Evolutionary conservation across 179 eudicot species (phyloP), one percentile per base, ranked within the genome.

Genomic region (Silene noctiflora): DNA sequence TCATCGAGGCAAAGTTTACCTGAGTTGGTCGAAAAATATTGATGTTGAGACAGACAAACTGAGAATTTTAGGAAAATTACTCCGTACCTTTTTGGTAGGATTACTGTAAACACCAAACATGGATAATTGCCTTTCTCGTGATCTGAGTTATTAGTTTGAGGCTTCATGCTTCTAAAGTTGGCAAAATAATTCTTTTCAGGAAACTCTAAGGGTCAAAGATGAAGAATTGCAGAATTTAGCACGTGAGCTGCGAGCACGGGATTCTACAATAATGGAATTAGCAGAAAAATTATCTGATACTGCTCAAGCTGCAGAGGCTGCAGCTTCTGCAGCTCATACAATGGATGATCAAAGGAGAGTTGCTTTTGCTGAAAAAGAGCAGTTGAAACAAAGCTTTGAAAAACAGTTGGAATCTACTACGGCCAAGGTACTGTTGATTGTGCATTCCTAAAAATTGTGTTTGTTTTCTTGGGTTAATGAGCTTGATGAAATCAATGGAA

Each of bases 281-380:
- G 93, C 94, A 14, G 99, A 89, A 68, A 93, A 88, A 76, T 87
- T 95, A 70, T 81, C 96, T 77, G 98, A 91, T 79, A 95, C 99
- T 70, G 99, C 99, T 75, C 96, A 88, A 77, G 99, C 99, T 67
- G 98, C 98, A 31, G 92, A 86, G 79, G 88, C 92, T 70, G 99
- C 99, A 42, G 99, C 99, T 65, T 87, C 92, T 83, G 99, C 99
- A 72, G 99, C 99, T 89, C 92, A 89, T 85, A 88, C 88, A 25
- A 93, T 95, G 97, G 96, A 93, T 76, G 89, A 90, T 79, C 98
- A 95, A 75, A 88, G 99, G 81, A 93, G 89, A 85, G 82, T 89
- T 83, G 89, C 93, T 68, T 87, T 84, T 88, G 87, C 85, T 27
- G 96, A 91, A 81, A 84, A 89, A 78, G 94, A 91, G 77, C 92